Evolutionary conservation across 1,284 basidiomycete species (phyloP).

Genomic region (Moesziomyces sp.): DNA sequence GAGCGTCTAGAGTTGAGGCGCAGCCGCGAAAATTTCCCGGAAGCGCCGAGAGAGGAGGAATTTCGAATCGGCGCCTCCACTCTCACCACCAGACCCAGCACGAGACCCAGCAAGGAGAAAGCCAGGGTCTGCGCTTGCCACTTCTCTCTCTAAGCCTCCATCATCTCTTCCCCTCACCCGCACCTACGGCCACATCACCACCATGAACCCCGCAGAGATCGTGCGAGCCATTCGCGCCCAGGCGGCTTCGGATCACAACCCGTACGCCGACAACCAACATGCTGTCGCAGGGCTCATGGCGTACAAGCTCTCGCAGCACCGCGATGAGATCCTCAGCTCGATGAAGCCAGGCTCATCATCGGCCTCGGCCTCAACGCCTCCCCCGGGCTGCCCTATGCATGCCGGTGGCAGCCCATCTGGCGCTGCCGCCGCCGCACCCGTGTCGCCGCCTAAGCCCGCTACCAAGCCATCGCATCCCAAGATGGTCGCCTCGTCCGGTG

Average conservation of each 20-base stretch:
- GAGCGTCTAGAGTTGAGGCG: background rate
- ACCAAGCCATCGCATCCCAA: constrained; percentile 26
- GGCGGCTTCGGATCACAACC: constrained; percentile 16
- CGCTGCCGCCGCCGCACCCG: background rate
- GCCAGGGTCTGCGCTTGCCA: background rate
- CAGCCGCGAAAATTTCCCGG: constrained; percentile 26
- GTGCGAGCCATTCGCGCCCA: constrained; percentile 46
- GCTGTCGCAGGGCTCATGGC: constrained; percentile 52
- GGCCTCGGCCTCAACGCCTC: constrained; percentile 24
- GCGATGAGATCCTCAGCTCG: constrained; percentile 31
- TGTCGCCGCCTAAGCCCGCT: constrained; percentile 1
- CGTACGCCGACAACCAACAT: constrained; percentile 45
- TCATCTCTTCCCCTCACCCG: background rate
- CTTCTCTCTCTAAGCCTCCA: background rate
- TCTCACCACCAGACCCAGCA: background rate
- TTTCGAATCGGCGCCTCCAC: constrained; percentile 35
- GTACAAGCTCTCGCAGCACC: constrained; percentile 45
- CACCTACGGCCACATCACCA: background rate
- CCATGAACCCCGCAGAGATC: constrained; percentile 40
- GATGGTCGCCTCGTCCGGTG: constrained; percentile 41
- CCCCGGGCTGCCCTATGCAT: constrained; percentile 59
- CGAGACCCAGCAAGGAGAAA: background rate
- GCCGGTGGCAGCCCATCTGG: constrained; percentile 12
- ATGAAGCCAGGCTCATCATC: constrained; percentile 19
- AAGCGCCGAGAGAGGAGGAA: constrained; percentile 7